Conservation (phyloP, 2,329 filamentous ascomycete genomes). For the Xylariaceae sp. region DNA sequence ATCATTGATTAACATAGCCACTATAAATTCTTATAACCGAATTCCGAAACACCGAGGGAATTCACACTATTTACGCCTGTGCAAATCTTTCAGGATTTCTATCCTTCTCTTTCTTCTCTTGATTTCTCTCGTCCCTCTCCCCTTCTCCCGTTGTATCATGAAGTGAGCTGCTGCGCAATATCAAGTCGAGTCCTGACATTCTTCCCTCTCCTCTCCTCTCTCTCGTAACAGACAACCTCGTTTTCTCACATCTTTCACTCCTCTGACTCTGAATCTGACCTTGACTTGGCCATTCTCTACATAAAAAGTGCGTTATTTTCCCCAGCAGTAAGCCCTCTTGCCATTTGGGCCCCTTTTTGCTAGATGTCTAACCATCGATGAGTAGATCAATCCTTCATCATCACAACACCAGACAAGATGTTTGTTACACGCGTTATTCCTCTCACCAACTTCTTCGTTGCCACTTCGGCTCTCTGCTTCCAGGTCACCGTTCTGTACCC, state of each 20-base stretch:
- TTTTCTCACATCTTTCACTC: not conserved
- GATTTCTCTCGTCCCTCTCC: not conserved
- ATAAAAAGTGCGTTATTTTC: not conserved
- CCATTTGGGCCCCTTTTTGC: not conserved
- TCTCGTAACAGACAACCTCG: not conserved
- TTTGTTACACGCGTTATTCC: slow-evolving; percentile 46
- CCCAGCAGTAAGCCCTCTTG: not conserved
- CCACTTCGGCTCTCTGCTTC: slow-evolving; percentile 59
- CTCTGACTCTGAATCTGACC: not conserved
- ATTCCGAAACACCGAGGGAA: not conserved
- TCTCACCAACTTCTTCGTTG: slow-evolving; percentile 61
- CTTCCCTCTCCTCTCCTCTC: too few relatives aligned
- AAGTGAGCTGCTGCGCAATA: not conserved
- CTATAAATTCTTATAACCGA: not conserved
- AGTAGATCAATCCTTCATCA: not conserved
- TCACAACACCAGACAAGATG: slow-evolving; percentile 23
- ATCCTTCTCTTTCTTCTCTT: not conserved
- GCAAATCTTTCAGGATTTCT: not conserved
- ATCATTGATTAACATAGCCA: not conserved
- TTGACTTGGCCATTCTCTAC: not conserved
- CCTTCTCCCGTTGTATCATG: not conserved
- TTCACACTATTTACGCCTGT: not conserved
- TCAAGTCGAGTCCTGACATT: not conserved
- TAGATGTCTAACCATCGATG: not conserved
- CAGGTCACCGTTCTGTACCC: slow-evolving; percentile 67